Evolutionary conservation across 208 protist species (phyloP).

Genomic region (Trypanosoma rangeli): DNA sequence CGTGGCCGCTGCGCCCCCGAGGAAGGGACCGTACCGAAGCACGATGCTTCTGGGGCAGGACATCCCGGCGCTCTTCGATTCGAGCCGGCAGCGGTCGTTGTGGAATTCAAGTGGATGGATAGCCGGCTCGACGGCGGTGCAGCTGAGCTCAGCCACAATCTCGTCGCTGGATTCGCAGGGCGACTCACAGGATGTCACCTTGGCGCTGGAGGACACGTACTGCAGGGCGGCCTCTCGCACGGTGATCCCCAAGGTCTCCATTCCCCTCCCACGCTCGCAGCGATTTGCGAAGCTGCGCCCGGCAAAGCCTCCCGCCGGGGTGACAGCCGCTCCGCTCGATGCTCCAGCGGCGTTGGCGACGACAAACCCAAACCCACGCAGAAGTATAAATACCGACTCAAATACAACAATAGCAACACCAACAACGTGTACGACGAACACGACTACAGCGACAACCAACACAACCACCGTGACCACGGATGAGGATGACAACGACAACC

Average conservation of each 20-base stretch:
- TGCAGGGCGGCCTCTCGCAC: slow-evolving; percentile 1
- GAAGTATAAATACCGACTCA: not conserved
- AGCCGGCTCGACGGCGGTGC: slow-evolving; percentile 4
- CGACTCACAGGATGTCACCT: slow-evolving; percentile 15
- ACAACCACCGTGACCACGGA: not conserved
- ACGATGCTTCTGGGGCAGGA: slow-evolving; percentile 14
- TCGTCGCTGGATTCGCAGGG: slow-evolving; percentile 26
- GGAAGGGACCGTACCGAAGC: slow-evolving; percentile 23
- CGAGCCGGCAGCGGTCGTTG: not conserved
- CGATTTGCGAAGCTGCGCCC: not conserved
- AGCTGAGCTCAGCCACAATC: slow-evolving; percentile 9
- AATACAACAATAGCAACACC: not conserved
- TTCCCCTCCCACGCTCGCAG: slow-evolving; percentile 30
- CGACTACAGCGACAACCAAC: not conserved
- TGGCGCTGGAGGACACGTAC: not conserved
- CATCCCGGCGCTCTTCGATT: slow-evolving; percentile 5
- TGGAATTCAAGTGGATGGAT: not conserved
- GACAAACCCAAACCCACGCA: not conserved
- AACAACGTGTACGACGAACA: not conserved
- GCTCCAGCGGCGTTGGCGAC: not conserved
- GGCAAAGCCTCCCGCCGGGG: not conserved
- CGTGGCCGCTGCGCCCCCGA: not conserved
- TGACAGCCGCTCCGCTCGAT: not conserved
- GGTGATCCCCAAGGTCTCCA: slow-evolving; percentile 11
- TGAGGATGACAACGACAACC: not conserved